Base-by-base conservation (phyloP, 768 basidiomycete species). In the Chalciporus sphaerocephalus region DNA sequence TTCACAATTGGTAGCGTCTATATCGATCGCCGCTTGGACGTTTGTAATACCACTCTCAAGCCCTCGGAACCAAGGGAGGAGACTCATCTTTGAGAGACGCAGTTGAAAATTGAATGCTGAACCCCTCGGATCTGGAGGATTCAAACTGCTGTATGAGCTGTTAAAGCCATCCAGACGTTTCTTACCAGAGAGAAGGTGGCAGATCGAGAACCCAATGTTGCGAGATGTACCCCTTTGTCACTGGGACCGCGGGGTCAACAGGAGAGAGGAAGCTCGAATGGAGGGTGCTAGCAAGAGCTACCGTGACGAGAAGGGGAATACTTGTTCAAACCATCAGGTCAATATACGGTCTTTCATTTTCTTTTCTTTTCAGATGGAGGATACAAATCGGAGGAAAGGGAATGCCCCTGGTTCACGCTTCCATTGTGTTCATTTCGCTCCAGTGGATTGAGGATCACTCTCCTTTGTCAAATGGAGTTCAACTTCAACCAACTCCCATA, bases 331-430 rank as follows among this genome's bases (percentile, higher is more conserved):
- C n/a, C 28, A n/a, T 30, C 15, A n/a, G 30, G 30, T 32, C 30
- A n/a, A n/a, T 15, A n/a, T 32, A n/a, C 30, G 30, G n/a, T 38
- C 27, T 36, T 23, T 16, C 38, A 32, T 17, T 40, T 27, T n/a
- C 23, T 36, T 57, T 42, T 44, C 33, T 57, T 42, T 44, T 45
- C 50, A 48, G 46, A 16, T 28, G 5, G 10, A 33, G 34, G 8
- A 18, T 37, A 53, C 42, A 30, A 40, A 40, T 16, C 18, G 41
- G 46, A 38, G 38, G 38, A 51, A 37, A 40, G 42, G 39, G 34
- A 42, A 40, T 44, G 17, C 18, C 44, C 30, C 2, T 27, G 15
- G 30, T 43, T 41, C 23, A 25, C 13, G n/a, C 20, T 20, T 24
- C n/a, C 15, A 10, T 21, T 25, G 22, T 18, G n/a, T 48, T 45